Conservation (phyloP, 2,329 filamentous ascomycete genomes). For the Cladosporium austrohemisphaericum region DNA sequence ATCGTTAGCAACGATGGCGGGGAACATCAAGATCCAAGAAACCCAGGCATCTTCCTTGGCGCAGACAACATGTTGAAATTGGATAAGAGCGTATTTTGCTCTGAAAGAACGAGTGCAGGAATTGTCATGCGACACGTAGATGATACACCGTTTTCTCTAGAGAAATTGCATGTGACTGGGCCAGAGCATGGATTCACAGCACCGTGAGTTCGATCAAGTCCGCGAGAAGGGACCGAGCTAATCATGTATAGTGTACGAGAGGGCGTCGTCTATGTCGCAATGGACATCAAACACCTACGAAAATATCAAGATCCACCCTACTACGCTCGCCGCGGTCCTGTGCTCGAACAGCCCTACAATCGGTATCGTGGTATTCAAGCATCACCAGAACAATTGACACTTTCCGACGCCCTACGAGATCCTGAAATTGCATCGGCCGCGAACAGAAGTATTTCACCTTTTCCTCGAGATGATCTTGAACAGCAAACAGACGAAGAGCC, state of each 20-base stretch:
- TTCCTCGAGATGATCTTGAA: conserved; percentile 15
- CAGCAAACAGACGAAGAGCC: conserved; percentile 20
- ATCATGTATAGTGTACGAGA: conserved; percentile 66
- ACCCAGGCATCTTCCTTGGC: conserved; percentile 52
- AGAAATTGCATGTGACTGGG: conserved; percentile 83
- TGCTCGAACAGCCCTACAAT: conserved; percentile 27
- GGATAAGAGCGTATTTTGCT: conserved; percentile 84
- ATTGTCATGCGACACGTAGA: conserved; percentile 79
- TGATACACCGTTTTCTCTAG: conserved; percentile 73
- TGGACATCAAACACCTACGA: conserved; percentile 74
- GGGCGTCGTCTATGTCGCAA: conserved; percentile 87
- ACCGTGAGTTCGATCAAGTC: conserved; percentile 67
- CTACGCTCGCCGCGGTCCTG: conserved; percentile 21
- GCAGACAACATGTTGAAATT: conserved; percentile 80
- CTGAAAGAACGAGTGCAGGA: conserved; percentile 81
- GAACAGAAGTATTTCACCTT: conserved; percentile 4
- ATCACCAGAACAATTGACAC: conserved; percentile 28
- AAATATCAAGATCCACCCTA: conserved; percentile 36
- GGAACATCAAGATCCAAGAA: conserved; percentile 51
- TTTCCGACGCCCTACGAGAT: conserved; percentile 31
- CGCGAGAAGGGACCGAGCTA: background rate
- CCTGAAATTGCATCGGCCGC: conserved; percentile 26
- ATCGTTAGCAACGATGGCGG: conserved; percentile 87
- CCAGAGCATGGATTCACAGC: conserved; percentile 77
- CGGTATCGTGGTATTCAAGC: conserved; percentile 20